phyloP scores from a whole-genome alignment of 2,329 filamentous ascomycete genomes.

The Fusarium verrucosum region DNA sequence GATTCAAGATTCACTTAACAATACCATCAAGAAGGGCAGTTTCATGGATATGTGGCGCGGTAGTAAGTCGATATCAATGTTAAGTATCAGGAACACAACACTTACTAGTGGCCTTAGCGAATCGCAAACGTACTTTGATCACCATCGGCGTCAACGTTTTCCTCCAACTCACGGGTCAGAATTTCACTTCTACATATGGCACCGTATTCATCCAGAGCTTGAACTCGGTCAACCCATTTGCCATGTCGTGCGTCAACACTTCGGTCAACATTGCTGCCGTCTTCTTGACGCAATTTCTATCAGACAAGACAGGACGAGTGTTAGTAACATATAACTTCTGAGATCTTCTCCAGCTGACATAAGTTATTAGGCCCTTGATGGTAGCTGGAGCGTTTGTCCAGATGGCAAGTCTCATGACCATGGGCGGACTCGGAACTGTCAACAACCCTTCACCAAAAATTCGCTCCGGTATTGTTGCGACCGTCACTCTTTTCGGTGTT shows the following conservation, averaged over 20 bases:
- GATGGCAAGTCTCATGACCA: constrained; percentile 45
- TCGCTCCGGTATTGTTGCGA: constrained; percentile 47
- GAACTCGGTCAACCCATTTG: constrained; percentile 44
- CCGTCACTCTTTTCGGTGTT: constrained; percentile 46
- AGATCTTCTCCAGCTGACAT: not conserved
- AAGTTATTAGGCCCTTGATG: constrained; percentile 34
- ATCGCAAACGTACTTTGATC: constrained; percentile 42
- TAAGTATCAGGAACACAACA: not conserved
- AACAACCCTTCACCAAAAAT: constrained; percentile 19
- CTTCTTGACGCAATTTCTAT: constrained; percentile 9
- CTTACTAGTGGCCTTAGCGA: not conserved
- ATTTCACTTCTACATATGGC: constrained; percentile 46
- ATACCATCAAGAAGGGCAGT: not conserved
- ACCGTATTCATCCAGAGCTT: constrained; percentile 45
- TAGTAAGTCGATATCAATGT: not conserved
- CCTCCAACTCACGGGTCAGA: constrained; percentile 45
- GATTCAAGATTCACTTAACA: constrained; percentile 8
- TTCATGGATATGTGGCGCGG: constrained; percentile 5
- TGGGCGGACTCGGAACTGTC: constrained; percentile 50
- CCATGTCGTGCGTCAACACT: constrained; percentile 37
- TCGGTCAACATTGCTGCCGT: constrained; percentile 28
- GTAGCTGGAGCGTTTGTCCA: constrained; percentile 45
- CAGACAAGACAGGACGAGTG: constrained; percentile 6
- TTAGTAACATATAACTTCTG: not conserved
- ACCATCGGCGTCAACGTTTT: constrained; percentile 45